These are phyloP conservation scores for Diaporthe helianthi DNA, from an alignment of 2,329 filamentous ascomycete genomes.

Conservation along the genomic window DNA sequence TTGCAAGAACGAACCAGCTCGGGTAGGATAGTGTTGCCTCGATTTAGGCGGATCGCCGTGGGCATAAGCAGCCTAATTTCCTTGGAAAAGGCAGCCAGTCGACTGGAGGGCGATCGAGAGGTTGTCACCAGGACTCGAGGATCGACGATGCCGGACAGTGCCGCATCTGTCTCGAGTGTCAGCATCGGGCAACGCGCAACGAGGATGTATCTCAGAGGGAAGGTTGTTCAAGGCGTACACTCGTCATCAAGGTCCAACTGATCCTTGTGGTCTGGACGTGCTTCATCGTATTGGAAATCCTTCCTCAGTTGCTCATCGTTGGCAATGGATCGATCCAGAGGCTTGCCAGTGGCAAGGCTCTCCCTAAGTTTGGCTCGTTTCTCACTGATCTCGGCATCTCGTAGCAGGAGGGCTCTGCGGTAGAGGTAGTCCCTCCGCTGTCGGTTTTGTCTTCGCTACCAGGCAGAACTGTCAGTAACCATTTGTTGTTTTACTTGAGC, in stretches of 20 bases:
- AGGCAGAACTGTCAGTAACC: slow-evolving; percentile 31
- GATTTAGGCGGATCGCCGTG: slow-evolving; percentile 86
- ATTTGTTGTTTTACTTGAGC: background rate
- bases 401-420: slow-evolving; percentile 82
- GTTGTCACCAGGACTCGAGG: slow-evolving; percentile 91
- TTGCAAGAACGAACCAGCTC: slow-evolving; percentile 86
- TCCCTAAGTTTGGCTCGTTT: slow-evolving; percentile 87
- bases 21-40: slow-evolving; percentile 86
- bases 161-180: slow-evolving; percentile 50
- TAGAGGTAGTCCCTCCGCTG: slow-evolving; percentile 90
- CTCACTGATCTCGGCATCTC: slow-evolving; percentile 91
- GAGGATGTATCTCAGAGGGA: background rate
- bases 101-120: slow-evolving; percentile 83
- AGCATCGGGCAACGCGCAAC: background rate
- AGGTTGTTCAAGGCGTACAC: slow-evolving; percentile 54
- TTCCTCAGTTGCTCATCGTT: slow-evolving; percentile 84
- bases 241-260: slow-evolving; percentile 84
- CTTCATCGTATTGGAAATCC: slow-evolving; percentile 95
- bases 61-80: slow-evolving; percentile 74
- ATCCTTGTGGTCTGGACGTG: slow-evolving; percentile 72
- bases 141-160: slow-evolving; percentile 90
- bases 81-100: slow-evolving; percentile 89
- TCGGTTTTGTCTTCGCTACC: slow-evolving; percentile 73
- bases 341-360: slow-evolving; percentile 87
- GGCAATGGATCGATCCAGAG: slow-evolving; percentile 80